Percentiles rank a stretch among this genome's conserved stretches.
These are phyloP conservation scores for Oidium heveae DNA, from an alignment of 2,329 filamentous ascomycete species.

Conservation along the genomic window DNA sequence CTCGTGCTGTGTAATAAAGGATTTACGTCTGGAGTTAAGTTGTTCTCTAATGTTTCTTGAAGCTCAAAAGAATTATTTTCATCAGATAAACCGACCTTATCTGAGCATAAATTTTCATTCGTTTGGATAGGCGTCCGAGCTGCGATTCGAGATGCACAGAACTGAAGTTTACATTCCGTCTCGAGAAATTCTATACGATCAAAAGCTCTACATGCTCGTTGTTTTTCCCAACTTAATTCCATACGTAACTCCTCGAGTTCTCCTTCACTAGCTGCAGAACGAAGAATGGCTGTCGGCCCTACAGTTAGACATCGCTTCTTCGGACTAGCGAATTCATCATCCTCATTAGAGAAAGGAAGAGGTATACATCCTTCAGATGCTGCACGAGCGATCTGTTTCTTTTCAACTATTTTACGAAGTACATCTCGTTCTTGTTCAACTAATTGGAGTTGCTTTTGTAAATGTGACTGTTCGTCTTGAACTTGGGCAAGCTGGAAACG, in stretches of 20 bases:
- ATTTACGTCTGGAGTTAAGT: too few relatives aligned
- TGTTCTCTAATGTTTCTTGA: too few relatives aligned
- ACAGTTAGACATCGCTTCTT: conserved; percentile 23
- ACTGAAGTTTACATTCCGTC: conserved; percentile 44
- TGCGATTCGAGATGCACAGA: conserved; percentile 28
- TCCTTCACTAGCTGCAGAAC: conserved; percentile 24
- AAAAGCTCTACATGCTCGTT: conserved; percentile 38
- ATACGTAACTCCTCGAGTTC: conserved; percentile 21
- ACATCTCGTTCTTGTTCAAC: conserved; percentile 53
- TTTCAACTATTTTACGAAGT: conserved; percentile 44
- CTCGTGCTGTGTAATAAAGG: too few relatives aligned
- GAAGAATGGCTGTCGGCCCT: conserved; percentile 24
- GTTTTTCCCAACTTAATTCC: conserved; percentile 22
- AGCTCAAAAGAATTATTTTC: too few relatives aligned
- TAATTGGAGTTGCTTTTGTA: conserved; percentile 34
- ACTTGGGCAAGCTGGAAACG: conserved; percentile 38
- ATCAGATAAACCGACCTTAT: too few relatives aligned
- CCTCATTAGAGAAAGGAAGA: conserved; percentile 28
- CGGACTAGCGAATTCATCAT: conserved; percentile 38
- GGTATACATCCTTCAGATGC: conserved; percentile 47
- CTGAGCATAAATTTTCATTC: too few relatives aligned
- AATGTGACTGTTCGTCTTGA: conserved; percentile 40
- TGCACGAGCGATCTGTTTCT: conserved; percentile 47
- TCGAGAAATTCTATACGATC: conserved; percentile 55
- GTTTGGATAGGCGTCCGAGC: too few relatives aligned